Evolutionary conservation across 306 rosid genomes (phyloP), one percentile per base, ranked within the genome.

Genomic region (Vigna radiata): DNA sequence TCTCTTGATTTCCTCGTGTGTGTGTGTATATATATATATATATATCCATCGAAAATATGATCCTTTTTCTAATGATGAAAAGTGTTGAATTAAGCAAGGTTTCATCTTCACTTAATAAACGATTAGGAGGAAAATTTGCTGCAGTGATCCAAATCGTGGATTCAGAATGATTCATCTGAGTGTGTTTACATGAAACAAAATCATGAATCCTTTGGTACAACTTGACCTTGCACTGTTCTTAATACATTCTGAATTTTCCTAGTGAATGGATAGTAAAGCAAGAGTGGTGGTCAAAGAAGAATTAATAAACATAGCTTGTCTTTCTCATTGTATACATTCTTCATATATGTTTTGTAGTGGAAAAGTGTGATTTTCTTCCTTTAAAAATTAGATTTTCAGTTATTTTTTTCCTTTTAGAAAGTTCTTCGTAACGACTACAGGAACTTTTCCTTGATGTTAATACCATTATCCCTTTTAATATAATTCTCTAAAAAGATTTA

Each of bases 201-300:
- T 61, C 60, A 7, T 46, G 70, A 73, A 61, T 27, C 29, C 17
- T 46, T 73, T 53, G 56, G 31, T 66, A 68, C 39, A 77, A 31
- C 50, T 29, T 25, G 27, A 21, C 23, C 23, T 62, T 43, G 70
- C 46, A 58, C 55, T 68, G 56, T 27, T 46, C 68, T 54, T 37
- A 23, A 48, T 47, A 75, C 67, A 68, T 81, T 73, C 58, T 23
- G 8, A 73, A 65, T 33, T 75, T 73, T 70, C 72, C 33, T 39
- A 47, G 49, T 53, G 62, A 79, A 76, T 39, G 18, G 69, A 78
- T 84, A 82, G 82, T 79, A 82, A 82, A 85, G 82, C 55, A 50
- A 43, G 49, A 41, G 17, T 55, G 79, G 46, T 54, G 50, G 77
- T 79, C 66, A 75, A 79, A 76, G 70, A 70, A 75, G 16, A 27